A percentile compares a stretch with the other conserved stretches of the same genome.
These are phyloP conservation scores for Aspergillus mulundensis DNA, from an alignment of 495 filamentous ascomycete species.

Conservation along the genomic window DNA sequence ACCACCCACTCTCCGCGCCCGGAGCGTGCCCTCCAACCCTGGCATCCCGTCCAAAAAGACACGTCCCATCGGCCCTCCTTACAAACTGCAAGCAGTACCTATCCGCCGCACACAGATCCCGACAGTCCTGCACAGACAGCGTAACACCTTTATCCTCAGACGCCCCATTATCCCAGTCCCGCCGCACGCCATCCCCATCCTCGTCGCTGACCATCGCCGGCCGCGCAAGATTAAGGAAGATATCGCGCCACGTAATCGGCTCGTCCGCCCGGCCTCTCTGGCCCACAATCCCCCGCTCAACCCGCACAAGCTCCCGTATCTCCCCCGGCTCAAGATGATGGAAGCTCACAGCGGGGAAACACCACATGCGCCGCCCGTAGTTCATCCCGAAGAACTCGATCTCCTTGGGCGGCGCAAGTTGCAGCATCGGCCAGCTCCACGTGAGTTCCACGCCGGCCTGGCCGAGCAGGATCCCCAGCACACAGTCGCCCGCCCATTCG, in stretches of 20 bases:
- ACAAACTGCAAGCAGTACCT: constrained; percentile 39
- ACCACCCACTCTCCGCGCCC: constrained; percentile 25
- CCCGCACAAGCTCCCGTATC: constrained; percentile 32
- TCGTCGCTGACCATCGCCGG: background rate
- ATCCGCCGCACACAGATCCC: constrained; percentile 29
- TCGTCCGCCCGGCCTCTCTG: background rate
- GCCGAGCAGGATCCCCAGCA: constrained; percentile 41
- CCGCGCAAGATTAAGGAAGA: constrained; percentile 7
- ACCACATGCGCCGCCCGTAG: constrained; percentile 41
- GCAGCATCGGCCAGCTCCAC: constrained; percentile 39
- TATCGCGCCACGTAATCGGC: constrained; percentile 16
- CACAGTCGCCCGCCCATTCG: constrained; percentile 42
- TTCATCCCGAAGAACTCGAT: constrained; percentile 31
- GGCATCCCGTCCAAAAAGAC: constrained; percentile 25
- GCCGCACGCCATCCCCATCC: constrained; percentile 12
- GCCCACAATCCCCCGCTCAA: constrained; percentile 39
- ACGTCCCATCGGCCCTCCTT: constrained; percentile 21
- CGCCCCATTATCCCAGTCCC: constrained; percentile 28
- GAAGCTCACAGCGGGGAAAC: constrained; percentile 43
- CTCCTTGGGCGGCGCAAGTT: constrained; percentile 29
- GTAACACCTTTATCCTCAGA: constrained; percentile 9
- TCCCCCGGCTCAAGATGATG: constrained; percentile 45
- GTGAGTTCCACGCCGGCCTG: constrained; percentile 30
- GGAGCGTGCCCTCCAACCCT: constrained; percentile 14
- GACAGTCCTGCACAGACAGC: constrained; percentile 29